These are phyloP conservation scores for Penicillium argentinense DNA, from an alignment of 495 filamentous ascomycete genomes.

Conservation along the genomic window DNA sequence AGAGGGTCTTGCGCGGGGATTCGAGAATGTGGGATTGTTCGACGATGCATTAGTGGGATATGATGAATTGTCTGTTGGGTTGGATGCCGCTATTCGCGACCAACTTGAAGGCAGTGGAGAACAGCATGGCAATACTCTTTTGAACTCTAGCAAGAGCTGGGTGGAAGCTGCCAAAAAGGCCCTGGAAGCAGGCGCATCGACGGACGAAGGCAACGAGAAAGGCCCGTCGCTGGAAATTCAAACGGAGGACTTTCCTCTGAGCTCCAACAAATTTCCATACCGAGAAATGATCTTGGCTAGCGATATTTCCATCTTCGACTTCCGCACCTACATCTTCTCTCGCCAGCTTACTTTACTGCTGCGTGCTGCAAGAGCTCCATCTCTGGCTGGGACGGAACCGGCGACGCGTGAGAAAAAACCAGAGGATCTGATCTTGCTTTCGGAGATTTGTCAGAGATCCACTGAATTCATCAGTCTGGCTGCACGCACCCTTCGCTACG, in stretches of 20 bases:
- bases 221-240: conserved; percentile 31
- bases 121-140: conserved; percentile 64
- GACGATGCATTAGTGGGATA: conserved; percentile 93
- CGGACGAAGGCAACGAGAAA: conserved; percentile 16
- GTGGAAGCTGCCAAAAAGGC: conserved; percentile 56
- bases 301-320: conserved; percentile 96
- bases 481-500: conserved; percentile 73
- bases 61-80: conserved; percentile 83
- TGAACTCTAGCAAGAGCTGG: conserved; percentile 69
- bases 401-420: conserved; percentile 46
- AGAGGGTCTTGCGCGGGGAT: conserved; percentile 87
- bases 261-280: conserved; percentile 75
- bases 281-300: conserved; percentile 92
- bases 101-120: conserved; percentile 57
- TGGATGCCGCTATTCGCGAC: conserved; percentile 79
- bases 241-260: conserved; percentile 56
- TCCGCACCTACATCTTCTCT: conserved; percentile 90
- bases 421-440: conserved; percentile 73
- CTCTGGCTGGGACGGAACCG: conserved; percentile 23
- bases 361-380: conserved; percentile 69
- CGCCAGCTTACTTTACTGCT: conserved; percentile 82
- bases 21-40: conserved; percentile 93
- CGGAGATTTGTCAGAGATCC: conserved; percentile 76
- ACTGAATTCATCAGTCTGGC: conserved; percentile 78
- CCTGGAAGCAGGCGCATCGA: conserved; percentile 17